Evolutionary conservation across 1,284 basidiomycete genomes (phyloP).

Genomic region (Singerocomus inundabilis): DNA sequence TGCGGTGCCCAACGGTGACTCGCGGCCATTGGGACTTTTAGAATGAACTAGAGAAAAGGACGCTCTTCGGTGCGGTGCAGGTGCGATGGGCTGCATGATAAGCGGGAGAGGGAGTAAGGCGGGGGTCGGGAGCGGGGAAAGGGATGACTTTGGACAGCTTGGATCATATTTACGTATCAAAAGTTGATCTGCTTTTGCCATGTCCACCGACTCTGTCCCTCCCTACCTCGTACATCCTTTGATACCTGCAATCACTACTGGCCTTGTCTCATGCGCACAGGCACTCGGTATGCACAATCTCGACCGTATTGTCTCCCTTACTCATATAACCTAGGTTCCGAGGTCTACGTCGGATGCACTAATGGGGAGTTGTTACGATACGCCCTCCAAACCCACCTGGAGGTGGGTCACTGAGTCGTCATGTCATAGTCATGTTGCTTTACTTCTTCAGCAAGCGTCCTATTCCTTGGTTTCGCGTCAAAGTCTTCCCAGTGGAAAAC

Average conservation of each 20-base stretch:
- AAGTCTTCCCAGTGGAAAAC: slow-evolving; percentile 55
- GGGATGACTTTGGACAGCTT: slow-evolving; percentile 7
- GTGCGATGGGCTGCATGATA: slow-evolving; percentile 14
- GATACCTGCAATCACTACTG: slow-evolving; percentile 43
- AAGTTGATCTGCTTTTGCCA: slow-evolving; percentile 6
- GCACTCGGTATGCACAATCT: slow-evolving; percentile 44
- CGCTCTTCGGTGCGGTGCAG: slow-evolving; percentile 17
- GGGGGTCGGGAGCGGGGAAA: neutral
- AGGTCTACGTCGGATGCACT: slow-evolving; percentile 72
- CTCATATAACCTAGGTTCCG: slow-evolving; percentile 46
- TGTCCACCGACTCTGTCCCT: slow-evolving; percentile 39
- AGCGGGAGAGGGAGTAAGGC: slow-evolving; percentile 3
- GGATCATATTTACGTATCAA: slow-evolving; percentile 18
- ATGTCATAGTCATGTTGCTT: neutral
- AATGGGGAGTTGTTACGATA: slow-evolving; percentile 72
- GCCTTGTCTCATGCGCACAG: slow-evolving; percentile 39
- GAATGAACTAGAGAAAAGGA: slow-evolving; percentile 20
- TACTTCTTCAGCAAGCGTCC: slow-evolving; percentile 48
- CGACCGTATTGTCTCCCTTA: slow-evolving; percentile 11
- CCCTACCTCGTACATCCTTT: slow-evolving; percentile 59
- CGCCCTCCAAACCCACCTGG: slow-evolving; percentile 52
- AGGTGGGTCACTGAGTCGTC: slow-evolving; percentile 38
- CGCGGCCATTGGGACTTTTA: slow-evolving; percentile 16
- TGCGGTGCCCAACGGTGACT: slow-evolving; percentile 17
- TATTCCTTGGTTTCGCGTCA: slow-evolving; percentile 70